A percentile compares a stretch with the other conserved stretches of the same genome.
Evolutionary conservation across 805 yeast species (phyloP).

Genomic region (Tetrapisispora taiwanensis): DNA sequence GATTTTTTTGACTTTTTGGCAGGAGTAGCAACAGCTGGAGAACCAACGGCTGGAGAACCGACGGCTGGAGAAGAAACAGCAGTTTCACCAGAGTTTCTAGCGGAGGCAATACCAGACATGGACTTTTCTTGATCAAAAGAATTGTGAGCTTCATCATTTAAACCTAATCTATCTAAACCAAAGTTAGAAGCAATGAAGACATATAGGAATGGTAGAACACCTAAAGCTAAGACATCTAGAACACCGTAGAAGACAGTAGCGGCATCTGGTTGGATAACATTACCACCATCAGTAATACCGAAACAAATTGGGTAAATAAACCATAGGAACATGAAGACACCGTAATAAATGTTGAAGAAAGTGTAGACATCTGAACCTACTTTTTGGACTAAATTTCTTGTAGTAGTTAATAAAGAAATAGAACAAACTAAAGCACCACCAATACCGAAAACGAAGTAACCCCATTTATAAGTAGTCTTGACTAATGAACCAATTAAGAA

Average conservation of each 20-base stretch:
- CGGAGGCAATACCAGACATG: constrained; percentile 16
- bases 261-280: constrained; percentile 46
- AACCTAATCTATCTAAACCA: constrained; percentile 18
- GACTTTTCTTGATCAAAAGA: constrained; percentile 4
- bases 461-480: constrained; percentile 41
- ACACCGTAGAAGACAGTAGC: constrained; percentile 53
- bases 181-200: constrained; percentile 16
- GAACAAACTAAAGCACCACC: constrained; percentile 15
- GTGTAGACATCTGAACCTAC: constrained; percentile 16
- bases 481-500: constrained; percentile 37
- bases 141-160: constrained; percentile 4
- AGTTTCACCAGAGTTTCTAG: constrained; percentile 39
- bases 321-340: constrained; percentile 31
- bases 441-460: constrained; percentile 37
- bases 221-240: constrained; percentile 40
- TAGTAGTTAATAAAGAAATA: constrained; percentile 20
- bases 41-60: constrained; percentile 14
- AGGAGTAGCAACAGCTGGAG: constrained; percentile 12
- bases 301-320: constrained; percentile 28
- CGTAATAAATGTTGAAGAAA: constrained; percentile 14
- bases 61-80: constrained; percentile 6
- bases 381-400: constrained; percentile 15
- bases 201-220: constrained; percentile 20
- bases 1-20: constrained; percentile 8
- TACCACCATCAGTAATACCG: constrained; percentile 48